Evolutionary conservation across 2,329 filamentous ascomycete species (phyloP), one percentile per base, ranked within the genome.

Genomic region (Ophiostoma triangulosporum): DNA sequence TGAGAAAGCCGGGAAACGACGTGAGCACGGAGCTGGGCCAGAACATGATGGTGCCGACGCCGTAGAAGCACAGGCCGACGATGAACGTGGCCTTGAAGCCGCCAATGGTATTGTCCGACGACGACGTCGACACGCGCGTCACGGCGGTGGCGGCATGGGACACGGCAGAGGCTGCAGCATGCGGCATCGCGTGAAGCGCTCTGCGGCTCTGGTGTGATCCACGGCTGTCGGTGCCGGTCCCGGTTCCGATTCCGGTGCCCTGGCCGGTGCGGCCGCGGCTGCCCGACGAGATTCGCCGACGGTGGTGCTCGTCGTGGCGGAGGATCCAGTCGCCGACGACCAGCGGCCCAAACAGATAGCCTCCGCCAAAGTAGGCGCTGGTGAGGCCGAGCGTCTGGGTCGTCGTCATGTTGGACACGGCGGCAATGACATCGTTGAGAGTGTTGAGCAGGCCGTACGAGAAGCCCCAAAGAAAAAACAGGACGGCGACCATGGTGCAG

Each of bases 381-480:
- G 83, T 84, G 36, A 88, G 73, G 1, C 81, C 82, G 3, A 88
- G 69, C 0, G 77, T 82, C 64, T 88, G 75, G 6, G 77, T 74
- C 0, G 72, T 66, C 1, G 72, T 76, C 73, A 85, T 83, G 22
- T 75, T 62, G 14, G 82, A 76, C 6, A 88, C 76, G 12, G 67
- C 63, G 33, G 83, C 79, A 51, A 88, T 82, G 24, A 80, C 80
- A 20, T 75, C 76, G 64, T 95, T 95, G 27, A 96, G 75, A 0
- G 83, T 84, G 62, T 93, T 88, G 3, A 95, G 72, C 2, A 95
- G 75, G 0, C 90, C 90, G 61, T 95, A 95, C 0, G 88, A 89
- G 55, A 95, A 84, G 0, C 90, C 90, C 89, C 88, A 61, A 3
- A 95, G 71, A 58, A 95, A 81, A 68, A 95, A 95, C 0, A 95